Evolutionary conservation across 2,329 filamentous ascomycete genomes (phyloP).

Genomic region (Colletotrichum gigasporum): DNA sequence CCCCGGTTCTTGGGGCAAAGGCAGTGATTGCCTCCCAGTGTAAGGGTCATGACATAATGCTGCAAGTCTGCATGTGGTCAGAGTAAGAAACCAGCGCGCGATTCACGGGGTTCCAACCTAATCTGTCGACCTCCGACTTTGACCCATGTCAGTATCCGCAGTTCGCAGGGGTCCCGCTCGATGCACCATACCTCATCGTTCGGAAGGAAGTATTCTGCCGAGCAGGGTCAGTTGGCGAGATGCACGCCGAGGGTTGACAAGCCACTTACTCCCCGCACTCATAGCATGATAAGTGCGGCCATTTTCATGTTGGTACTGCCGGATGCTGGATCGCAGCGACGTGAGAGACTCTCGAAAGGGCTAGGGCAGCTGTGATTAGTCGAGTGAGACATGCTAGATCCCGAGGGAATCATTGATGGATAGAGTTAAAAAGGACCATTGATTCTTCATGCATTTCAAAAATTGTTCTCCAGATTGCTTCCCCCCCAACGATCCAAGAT

Average conservation of each 20-base stretch:
- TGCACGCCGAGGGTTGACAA: too few relatives aligned
- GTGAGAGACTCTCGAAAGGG: slow-evolving; percentile 11
- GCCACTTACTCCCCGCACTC: not conserved
- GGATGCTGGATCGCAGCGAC: slow-evolving; percentile 41
- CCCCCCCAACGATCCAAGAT: too few relatives aligned
- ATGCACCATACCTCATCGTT: slow-evolving; percentile 39
- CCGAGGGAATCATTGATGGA: too few relatives aligned
- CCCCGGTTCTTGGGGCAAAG: slow-evolving; percentile 29
- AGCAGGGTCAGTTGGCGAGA: not conserved
- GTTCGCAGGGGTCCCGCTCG: too few relatives aligned
- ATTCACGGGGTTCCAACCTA: slow-evolving; percentile 8
- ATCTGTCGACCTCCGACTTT: slow-evolving; percentile 41
- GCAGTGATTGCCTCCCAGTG: slow-evolving; percentile 38
- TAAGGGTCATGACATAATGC: slow-evolving; percentile 44
- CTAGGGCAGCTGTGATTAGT: not conserved
- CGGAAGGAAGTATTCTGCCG: slow-evolving; percentile 36
- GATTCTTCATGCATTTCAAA: too few relatives aligned
- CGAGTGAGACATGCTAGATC: not conserved
- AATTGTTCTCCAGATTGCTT: too few relatives aligned
- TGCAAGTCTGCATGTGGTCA: slow-evolving; percentile 40
- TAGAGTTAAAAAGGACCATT: too few relatives aligned
- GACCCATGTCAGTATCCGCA: not conserved
- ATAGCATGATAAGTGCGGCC: slow-evolving; percentile 47
- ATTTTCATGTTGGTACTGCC: slow-evolving; percentile 46
- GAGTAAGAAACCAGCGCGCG: not conserved